Base-by-base conservation (phyloP, 352 stramenopile species). In the Globisporangium takayamanum region DNA sequence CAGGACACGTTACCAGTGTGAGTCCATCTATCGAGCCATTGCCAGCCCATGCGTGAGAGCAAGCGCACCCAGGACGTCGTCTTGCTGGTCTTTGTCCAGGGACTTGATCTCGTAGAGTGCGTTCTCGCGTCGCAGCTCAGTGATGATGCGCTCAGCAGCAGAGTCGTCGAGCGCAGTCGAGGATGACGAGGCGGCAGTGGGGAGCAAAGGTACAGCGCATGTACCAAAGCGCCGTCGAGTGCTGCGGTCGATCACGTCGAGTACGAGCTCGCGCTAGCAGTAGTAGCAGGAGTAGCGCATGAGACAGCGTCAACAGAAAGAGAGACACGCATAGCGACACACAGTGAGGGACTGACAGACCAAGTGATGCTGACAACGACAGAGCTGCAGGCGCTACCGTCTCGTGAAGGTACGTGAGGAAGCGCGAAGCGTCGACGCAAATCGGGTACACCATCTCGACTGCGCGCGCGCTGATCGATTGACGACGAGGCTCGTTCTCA, bases 191-290 rank as follows among this genome's bases (percentile, higher is more conserved):
- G 25, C 15, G 50, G 3, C 11, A 39, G 16, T 22, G 11, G 16
- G 30, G 30, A 66, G 41, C 15, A 83, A 44, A 49, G 62, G 51
- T 12, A 83, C 15, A 1, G 36, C 55, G 39, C 69, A 78, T 25
- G 65, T 57, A 5, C 80, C 80, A 26, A 73, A 59, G 33, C 74
- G 74, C 22, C 62, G 75, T 12, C 76, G 57, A 1, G 72, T 73
- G 3, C 33, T 36, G 37, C 73, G 74, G 53, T 92, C 79, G 30
- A 88, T 76, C 55, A 92, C 76, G 28, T 92, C 81, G 20, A 89
- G 49, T 41, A 64, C 59, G 26, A 92, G 61, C 55, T 83, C 52
- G 55, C 66, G 41, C 41, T 47, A n/a, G 18, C 20, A 20, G 18
- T 12, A 47, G 41, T 0, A 11, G 33, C 33, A 36, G 4, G 30